These are phyloP conservation scores for Leishmania braziliensis DNA, from an alignment of 208 protist species.

Conservation along the genomic window DNA sequence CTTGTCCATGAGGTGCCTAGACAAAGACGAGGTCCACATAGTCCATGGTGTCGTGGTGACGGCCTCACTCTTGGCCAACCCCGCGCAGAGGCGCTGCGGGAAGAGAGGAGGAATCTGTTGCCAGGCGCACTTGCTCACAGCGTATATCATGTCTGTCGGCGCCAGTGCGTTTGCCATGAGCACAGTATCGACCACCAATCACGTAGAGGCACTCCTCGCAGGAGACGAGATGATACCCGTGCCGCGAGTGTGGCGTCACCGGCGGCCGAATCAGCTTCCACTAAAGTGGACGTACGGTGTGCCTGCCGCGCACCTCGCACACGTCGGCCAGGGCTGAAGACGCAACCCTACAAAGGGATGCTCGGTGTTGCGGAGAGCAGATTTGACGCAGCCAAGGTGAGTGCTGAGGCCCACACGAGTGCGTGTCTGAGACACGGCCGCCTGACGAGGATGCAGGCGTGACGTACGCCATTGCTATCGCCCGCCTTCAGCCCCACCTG, in stretches of 20 bases:
- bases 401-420: conserved; percentile 12
- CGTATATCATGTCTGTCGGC: conserved; percentile 45
- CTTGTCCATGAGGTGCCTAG: not conserved
- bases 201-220: conserved; percentile 45
- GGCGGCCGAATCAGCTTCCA: conserved; percentile 33
- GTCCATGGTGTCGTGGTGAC: not conserved
- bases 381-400: conserved; percentile 2
- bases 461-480: not conserved
- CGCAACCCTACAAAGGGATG: conserved; percentile 14
- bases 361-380: conserved; percentile 5
- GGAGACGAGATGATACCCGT: conserved; percentile 65
- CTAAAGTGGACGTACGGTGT: conserved; percentile 36
- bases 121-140: conserved; percentile 34
- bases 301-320: conserved; percentile 31
- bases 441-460: not conserved
- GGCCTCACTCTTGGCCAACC: conserved; percentile 39
- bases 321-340: conserved; percentile 14
- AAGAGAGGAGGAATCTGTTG: conserved; percentile 40
- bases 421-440: not conserved
- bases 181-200: conserved; percentile 64
- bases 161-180: conserved; percentile 52
- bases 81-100: conserved; percentile 51
- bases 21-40: not conserved
- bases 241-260: conserved; percentile 46
- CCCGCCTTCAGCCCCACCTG: conserved; percentile 10